phyloP scores from a whole-genome alignment of 768 basidiomycete species.

The Rhizopogon rudus region DNA sequence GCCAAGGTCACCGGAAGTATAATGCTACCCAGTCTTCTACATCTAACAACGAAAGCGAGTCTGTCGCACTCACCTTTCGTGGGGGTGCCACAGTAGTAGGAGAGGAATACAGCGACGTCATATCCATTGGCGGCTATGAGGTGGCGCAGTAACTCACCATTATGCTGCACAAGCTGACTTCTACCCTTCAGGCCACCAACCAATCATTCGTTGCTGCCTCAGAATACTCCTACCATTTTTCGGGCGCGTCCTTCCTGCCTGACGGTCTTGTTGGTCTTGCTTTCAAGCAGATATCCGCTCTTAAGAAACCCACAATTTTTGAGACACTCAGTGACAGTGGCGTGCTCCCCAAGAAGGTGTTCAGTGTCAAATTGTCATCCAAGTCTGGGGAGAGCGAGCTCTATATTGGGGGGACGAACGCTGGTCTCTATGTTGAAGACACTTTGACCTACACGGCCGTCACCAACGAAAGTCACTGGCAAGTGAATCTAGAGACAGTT shows the following conservation, averaged over 20 bases:
- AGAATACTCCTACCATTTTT: too few relatives aligned
- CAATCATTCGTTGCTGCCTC: too few relatives aligned
- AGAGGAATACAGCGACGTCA: too few relatives aligned
- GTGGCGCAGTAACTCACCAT: too few relatives aligned
- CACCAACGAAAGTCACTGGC: constrained; percentile 32
- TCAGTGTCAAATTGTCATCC: constrained; percentile 44
- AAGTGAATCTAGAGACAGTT: constrained; percentile 29
- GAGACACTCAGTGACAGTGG: constrained; percentile 38
- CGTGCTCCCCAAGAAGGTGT: constrained; percentile 30
- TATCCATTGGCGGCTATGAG: too few relatives aligned
- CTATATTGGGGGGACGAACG: constrained; percentile 50
- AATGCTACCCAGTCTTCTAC: too few relatives aligned
- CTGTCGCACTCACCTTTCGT: too few relatives aligned
- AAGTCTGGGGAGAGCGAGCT: constrained; percentile 42
- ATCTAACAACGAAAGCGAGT: too few relatives aligned
- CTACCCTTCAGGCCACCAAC: too few relatives aligned
- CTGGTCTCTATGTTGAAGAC: constrained; percentile 36
- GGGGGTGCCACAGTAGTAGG: too few relatives aligned
- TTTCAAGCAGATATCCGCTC: constrained; percentile 34
- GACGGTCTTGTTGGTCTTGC: constrained; percentile 43
- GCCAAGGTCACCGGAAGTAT: too few relatives aligned
- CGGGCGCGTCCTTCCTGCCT: constrained; percentile 14
- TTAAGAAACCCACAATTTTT: constrained; percentile 33
- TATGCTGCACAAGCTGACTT: too few relatives aligned
- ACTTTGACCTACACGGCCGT: constrained; percentile 34